Evolutionary conservation across 371 early-diverging fungal genomes (phyloP), one percentile per base, ranked within the genome.

Genomic region (Globomyces sp.): DNA sequence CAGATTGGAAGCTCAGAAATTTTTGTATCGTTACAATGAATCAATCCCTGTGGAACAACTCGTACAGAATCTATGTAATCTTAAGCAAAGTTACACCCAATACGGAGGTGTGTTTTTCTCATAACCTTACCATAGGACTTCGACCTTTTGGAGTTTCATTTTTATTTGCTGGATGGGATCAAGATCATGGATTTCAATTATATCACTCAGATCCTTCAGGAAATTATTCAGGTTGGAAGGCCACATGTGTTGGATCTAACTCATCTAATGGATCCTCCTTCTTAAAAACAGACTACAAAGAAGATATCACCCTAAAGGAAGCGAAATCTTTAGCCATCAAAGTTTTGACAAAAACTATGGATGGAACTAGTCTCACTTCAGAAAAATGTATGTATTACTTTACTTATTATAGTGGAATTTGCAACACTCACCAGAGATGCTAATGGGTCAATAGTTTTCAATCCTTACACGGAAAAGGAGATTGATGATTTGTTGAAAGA

Each of bases 61-160:
- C n/a, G 98, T 96, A 37, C 92, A 95, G 75, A 81, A 83, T 61
- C 81, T 99, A 64, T 95, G 96, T 74, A 93, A 96, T 78, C 78
- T 95, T 74, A 99, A 99, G 86, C 99, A 99, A 75, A 91, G 93
- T 43, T 99, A 98, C 81, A 99, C 99, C 36, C 99, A 99, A 77
- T 92, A 92, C 71, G 99, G 96, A 82, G 98, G 93, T 74, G 74
- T 94, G 78, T 24, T 24, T 24, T 24, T 24, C 24, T 24, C 24
- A 24, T 24, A 0, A 0, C 24, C 24, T 24, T 24, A 24, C 24
- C 24, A 24, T 24, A 24, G 24, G 24, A 24, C 83, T 98, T 64
- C 92, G 99, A 77, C 99, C 99, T 4, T 99, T 95, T 81, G 99
- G 99, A 63, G 98, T 98, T 4, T 95, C 97, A 13, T 95, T 99